Evolutionary conservation across 345 rosid species (phyloP), one percentile per base, ranked within the genome.

Genomic region (Trapa bicornis): DNA sequence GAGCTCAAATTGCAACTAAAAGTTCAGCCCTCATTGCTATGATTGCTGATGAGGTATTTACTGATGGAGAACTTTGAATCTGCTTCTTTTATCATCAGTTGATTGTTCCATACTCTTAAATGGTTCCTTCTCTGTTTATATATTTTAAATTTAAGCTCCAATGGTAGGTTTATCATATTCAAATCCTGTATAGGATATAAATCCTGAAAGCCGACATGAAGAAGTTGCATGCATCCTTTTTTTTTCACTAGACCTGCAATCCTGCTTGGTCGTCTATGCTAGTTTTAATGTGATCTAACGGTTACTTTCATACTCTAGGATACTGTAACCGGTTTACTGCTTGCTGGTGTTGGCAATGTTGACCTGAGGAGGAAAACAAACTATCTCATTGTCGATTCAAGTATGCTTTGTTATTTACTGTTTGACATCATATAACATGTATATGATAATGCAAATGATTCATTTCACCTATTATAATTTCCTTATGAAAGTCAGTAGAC

Each of bases 321-420:
- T 73, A 91, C 96, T 0, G 81, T 94, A 17, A 86, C 84, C 78
- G 99, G 99, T 65, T 85, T 94, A 82, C 79, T 91, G 84, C 86
- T 91, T 75, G 93, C 96, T 75, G 99, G 99, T 67, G 99, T 95
- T 54, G 99, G 99, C 69, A 95, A 95, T 73, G 99, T 95, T 66
- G 99, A 95, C 71, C 72, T 94, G 76, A 76, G 96, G 74, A 89
- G 96, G 58, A 94, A 91, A 80, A 89, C 96, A 61, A 94, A 94
- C 74, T 91, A 91, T 71, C 97, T 95, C 71, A 89, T 87, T 16
- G 99, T 95, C 47, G 96, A 95, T 70, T 86, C 97, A 39, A 95
- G 97, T 91, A 87, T 72, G 90, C 15, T 75, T 53, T 65, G 52
- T 32, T 11, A 64, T 62, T 47, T 64, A 65, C 17, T 54, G 9